These are phyloP conservation scores for Trichoderma guizhouense DNA, from an alignment of 2,329 filamentous ascomycete genomes.

Conservation along the genomic window DNA sequence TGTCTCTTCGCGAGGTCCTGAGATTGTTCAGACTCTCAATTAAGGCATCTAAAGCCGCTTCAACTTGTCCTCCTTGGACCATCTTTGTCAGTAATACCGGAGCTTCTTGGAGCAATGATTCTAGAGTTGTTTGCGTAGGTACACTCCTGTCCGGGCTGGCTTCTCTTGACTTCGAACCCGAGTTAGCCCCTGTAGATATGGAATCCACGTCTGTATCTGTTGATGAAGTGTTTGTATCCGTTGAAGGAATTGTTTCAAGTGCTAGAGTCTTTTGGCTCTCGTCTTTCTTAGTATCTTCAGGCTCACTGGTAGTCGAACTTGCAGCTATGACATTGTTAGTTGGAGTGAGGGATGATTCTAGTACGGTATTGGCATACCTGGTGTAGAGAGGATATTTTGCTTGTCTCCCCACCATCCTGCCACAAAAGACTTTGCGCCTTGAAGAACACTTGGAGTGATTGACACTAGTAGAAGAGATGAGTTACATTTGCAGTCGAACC, in stretches of 20 bases:
- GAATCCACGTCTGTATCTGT: background rate
- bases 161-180: background rate
- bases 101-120: background rate
- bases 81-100: background rate
- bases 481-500: background rate
- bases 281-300: background rate
- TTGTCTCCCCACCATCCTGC: background rate
- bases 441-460: background rate
- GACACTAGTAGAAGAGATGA: background rate
- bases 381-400: background rate
- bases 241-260: background rate
- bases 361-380: background rate
- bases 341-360: fast-evolving
- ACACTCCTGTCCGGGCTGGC: background rate
- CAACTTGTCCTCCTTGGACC: background rate
- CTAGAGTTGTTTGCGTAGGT: background rate
- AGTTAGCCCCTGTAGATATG: no score
- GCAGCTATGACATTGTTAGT: background rate
- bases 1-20: background rate
- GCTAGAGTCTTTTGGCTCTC: background rate
- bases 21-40: background rate
- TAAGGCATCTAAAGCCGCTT: background rate
- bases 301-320: background rate
- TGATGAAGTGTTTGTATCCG: background rate
- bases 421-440: background rate